Evolutionary conservation across 768 basidiomycete genomes (phyloP).

Genomic region (Podaxis mareebaensis): DNA sequence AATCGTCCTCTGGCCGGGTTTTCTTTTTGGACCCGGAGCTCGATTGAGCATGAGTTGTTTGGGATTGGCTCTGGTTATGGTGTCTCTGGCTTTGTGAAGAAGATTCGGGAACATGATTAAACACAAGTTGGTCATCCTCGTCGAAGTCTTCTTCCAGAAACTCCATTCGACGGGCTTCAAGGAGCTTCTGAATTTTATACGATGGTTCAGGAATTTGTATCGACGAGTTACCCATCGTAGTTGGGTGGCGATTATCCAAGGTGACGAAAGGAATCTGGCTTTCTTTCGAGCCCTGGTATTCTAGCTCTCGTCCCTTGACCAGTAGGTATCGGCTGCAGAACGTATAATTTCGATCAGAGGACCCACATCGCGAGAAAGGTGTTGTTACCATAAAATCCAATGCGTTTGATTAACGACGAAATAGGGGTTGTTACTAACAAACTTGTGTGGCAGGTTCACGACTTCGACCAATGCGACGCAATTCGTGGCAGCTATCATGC

Average conservation of each 20-base stretch:
- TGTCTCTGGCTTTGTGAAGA: slow-evolving; percentile 12
- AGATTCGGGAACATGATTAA: slow-evolving; percentile 31
- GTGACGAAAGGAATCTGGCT: slow-evolving; percentile 39
- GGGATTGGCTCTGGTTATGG: slow-evolving; percentile 8
- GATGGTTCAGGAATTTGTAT: slow-evolving; percentile 61
- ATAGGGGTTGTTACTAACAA: slow-evolving; percentile 51
- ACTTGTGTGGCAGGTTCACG: slow-evolving; percentile 58
- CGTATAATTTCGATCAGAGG: neutral
- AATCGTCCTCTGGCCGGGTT: slow-evolving; percentile 38
- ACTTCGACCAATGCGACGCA: slow-evolving; percentile 67
- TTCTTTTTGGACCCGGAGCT: slow-evolving; percentile 22
- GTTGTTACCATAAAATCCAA: slow-evolving; percentile 68
- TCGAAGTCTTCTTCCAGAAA: slow-evolving; percentile 47
- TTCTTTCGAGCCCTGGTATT: neutral
- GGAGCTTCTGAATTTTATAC: slow-evolving; percentile 50
- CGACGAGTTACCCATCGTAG: slow-evolving; percentile 35
- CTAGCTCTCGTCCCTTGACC: slow-evolving; percentile 37
- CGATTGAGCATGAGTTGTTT: slow-evolving; percentile 13
- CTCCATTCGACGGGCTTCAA: slow-evolving; percentile 41
- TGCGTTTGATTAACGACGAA: slow-evolving; percentile 64
- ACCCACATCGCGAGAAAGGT: neutral
- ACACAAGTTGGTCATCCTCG: slow-evolving; percentile 48
- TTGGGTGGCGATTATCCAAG: slow-evolving; percentile 49
- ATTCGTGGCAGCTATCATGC: slow-evolving; percentile 42
- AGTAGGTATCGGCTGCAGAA: slow-evolving; percentile 59